phyloP scores from a whole-genome alignment of 257 asterid species.

The Gentiana macrophylla region DNA sequence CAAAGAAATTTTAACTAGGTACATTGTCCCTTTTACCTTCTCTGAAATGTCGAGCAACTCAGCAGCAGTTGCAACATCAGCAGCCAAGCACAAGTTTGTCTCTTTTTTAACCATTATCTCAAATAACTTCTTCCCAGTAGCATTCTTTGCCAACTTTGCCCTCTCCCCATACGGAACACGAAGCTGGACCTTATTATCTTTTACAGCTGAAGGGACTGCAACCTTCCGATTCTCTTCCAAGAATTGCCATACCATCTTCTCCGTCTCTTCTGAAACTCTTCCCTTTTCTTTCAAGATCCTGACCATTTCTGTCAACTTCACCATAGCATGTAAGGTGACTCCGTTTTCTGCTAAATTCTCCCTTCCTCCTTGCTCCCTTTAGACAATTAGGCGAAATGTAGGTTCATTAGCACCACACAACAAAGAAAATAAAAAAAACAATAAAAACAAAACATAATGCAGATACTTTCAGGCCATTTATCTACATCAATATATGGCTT shows the following conservation, averaged over 20 bases:
- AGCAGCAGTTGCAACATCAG: conserved; percentile 89
- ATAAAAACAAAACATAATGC: not conserved
- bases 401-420: not conserved
- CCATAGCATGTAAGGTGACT: conserved; percentile 79
- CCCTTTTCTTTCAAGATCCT: conserved; percentile 84
- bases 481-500: too few relatives aligned
- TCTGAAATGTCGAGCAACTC: conserved; percentile 90
- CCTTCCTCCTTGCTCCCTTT: conserved; percentile 96
- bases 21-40: conserved; percentile 33
- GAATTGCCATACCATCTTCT: conserved; percentile 67
- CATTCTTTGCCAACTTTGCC: conserved; percentile 67
- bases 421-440: not conserved
- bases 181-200: conserved; percentile 20
- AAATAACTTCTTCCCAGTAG: conserved; percentile 83
- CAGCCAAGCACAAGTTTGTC: conserved; percentile 88
- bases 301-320: conserved; percentile 80
- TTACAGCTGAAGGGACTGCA: conserved; percentile 33
- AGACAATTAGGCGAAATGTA: too few relatives aligned
- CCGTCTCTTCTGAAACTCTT: conserved; percentile 80
- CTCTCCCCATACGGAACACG: conserved; percentile 74
- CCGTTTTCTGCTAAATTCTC: conserved; percentile 89
- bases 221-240: conserved; percentile 77
- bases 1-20: not conserved
- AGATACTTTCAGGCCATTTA: too few relatives aligned
- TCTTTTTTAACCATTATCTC: conserved; percentile 82